Base-by-base conservation (phyloP, 2,329 filamentous ascomycete genomes). In the Xylaria sp. region DNA sequence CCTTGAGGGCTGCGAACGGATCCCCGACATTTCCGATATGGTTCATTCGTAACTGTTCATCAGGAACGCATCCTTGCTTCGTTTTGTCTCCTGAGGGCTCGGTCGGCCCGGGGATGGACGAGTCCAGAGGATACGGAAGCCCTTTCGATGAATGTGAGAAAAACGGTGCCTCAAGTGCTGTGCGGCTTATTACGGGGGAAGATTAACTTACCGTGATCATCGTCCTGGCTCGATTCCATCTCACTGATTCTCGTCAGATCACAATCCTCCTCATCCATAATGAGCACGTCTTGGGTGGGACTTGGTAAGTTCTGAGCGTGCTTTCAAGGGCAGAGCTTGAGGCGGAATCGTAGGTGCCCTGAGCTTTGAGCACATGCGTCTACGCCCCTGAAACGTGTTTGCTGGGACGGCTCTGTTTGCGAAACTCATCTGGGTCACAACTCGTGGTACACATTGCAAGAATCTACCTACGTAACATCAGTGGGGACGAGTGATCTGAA, bases 1-100 rank as follows among this genome's bases (percentile, higher is more conserved):
- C 77, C 46, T 70, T 69, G 3, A 92, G 83, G 68, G 89, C 89
- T 0, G 80, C 76, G 68, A 86, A 90, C 1, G 80, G 81, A 59
- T 87, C 82, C 63, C 87, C 39, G 13, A 42, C 82, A 2, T 48
- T 54, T 42, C 53, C 60, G 53, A 57, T 23, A 44, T 52, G 44
- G 11, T 51, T 52, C 53, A 55, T 16, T 49, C 48, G 59, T 18
- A 58, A 52, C 19, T 35, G 46, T n/a, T 50, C 30, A 23, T 47
- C 7, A 10, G 13, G 39, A n/a, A 42, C 3, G 9, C 39, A 11
- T 13, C 46, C 4, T 2, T 9, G 34, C n/a, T 30, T 30, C 23
- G 30, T 19, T 50, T 11, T 23, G 13, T 49, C n/a, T 44, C 4
- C 5, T 44, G 39, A 11, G 4, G 1, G 35, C 7, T 59, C 58